Evolutionary conservation across 2,329 filamentous ascomycete genomes (phyloP).

Genomic region (Dactylellina drechsleri): DNA sequence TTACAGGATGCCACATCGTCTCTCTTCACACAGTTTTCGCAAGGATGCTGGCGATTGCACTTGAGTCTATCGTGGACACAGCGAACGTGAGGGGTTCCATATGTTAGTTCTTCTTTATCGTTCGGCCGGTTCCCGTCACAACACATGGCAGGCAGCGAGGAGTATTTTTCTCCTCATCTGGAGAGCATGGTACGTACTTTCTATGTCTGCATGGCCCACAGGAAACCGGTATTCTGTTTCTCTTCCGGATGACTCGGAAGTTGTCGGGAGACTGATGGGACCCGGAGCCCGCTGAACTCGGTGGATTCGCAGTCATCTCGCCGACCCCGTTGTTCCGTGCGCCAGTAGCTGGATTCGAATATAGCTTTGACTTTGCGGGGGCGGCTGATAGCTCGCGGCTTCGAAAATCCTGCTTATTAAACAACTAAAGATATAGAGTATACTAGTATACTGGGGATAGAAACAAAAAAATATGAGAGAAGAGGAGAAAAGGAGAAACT

Average conservation of each 20-base stretch:
- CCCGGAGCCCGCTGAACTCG: conserved; percentile 36
- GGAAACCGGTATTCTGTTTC: conserved; percentile 58
- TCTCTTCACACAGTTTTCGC: conserved; percentile 92
- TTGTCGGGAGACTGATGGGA: conserved; percentile 53
- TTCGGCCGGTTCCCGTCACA: conserved; percentile 3
- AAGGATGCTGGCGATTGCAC: conserved; percentile 90
- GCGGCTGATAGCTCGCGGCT: background rate
- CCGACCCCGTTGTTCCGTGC: conserved; percentile 8
- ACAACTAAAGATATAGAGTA: background rate
- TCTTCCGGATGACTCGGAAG: conserved; percentile 58
- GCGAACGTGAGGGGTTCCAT: background rate
- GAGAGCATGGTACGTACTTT: conserved; percentile 56
- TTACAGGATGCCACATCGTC: conserved; percentile 82
- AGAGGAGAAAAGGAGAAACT: background rate
- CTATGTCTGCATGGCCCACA: conserved; percentile 58
- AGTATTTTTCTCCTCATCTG: too few species aligned
- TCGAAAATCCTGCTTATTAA: background rate
- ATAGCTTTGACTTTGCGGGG: conserved; percentile 11
- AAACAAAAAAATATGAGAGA: background rate
- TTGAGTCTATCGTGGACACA: conserved; percentile 71
- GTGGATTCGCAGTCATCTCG: conserved; percentile 52
- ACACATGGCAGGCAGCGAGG: conserved; percentile 20
- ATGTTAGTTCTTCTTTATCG: conserved; percentile 24
- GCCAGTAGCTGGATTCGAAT: background rate
- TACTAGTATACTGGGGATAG: background rate